Conservation (phyloP, 305 asterid species). For the Ilex paraguariensis region DNA sequence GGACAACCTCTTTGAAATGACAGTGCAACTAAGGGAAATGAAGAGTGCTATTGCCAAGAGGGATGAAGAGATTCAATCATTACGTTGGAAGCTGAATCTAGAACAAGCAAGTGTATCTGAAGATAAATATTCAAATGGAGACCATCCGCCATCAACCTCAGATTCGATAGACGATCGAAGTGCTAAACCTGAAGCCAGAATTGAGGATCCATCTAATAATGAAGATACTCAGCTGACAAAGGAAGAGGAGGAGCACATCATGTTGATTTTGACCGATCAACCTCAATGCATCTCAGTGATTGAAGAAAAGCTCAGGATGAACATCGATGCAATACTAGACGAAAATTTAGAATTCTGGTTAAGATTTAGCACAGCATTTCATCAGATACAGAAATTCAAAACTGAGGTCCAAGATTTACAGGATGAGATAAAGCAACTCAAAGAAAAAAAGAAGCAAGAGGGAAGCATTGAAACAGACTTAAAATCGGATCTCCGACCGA, state of each 20-base stretch:
- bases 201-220: constrained; percentile 13
- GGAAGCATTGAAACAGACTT: constrained; percentile 34
- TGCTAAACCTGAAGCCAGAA: constrained; percentile 19
- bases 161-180: constrained; percentile 12
- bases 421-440: constrained; percentile 44
- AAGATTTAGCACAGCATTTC: constrained; percentile 63
- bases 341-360: constrained; percentile 77
- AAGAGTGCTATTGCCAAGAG: constrained; percentile 45
- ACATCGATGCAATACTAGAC: constrained; percentile 59
- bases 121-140: constrained; percentile 22
- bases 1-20: constrained; percentile 52
- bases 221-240: neutral
- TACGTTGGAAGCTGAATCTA: constrained; percentile 39
- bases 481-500: constrained; percentile 69
- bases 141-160: neutral
- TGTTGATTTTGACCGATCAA: constrained; percentile 16
- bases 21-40: constrained; percentile 58
- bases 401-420: constrained; percentile 51
- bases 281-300: constrained; percentile 28
- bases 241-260: constrained; percentile 27
- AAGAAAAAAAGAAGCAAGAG: constrained; percentile 32
- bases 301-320: constrained; percentile 59
- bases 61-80: constrained; percentile 68
- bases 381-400: constrained; percentile 66
- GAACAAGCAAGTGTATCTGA: constrained; percentile 23